Conservation (phyloP, 73 alveolate genomes). For the Stentor roeselii region DNA sequence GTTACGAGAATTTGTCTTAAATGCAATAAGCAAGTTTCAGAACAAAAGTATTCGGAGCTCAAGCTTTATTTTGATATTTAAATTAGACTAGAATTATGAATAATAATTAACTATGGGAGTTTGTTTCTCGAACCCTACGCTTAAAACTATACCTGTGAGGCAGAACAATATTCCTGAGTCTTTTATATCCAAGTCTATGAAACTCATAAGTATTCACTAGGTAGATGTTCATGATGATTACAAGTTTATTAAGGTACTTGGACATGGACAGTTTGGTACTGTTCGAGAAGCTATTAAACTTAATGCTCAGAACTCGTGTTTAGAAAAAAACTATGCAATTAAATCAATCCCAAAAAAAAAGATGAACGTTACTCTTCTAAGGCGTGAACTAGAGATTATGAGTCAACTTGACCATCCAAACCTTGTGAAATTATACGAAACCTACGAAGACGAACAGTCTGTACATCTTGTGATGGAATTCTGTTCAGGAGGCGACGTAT, state of each 20-base stretch:
- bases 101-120: no score
- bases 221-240: no score
- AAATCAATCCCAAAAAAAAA: slow-evolving; percentile 5
- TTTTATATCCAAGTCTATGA: no score
- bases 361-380: slow-evolving; percentile 15
- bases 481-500: slow-evolving; percentile 11
- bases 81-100: no score
- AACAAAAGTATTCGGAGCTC: no score
- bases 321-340: slow-evolving; percentile 19
- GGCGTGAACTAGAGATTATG: slow-evolving; percentile 19
- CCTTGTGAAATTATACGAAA: not conserved
- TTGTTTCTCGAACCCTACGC: no score
- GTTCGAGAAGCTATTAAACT: slow-evolving; percentile 18
- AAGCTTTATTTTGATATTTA: no score
- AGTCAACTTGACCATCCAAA: slow-evolving; percentile 22
- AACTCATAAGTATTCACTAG: no score
- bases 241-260: slow-evolving; percentile 6
- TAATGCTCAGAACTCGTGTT: not conserved
- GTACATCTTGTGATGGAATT: slow-evolving; percentile 15
- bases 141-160: no score
- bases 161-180: no score
- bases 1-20: no score
- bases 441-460: slow-evolving; percentile 8
- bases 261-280: slow-evolving; percentile 17
- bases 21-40: no score